Conservation (phyloP, 352 stramenopile genomes). For the Phytophthora rubi region DNA sequence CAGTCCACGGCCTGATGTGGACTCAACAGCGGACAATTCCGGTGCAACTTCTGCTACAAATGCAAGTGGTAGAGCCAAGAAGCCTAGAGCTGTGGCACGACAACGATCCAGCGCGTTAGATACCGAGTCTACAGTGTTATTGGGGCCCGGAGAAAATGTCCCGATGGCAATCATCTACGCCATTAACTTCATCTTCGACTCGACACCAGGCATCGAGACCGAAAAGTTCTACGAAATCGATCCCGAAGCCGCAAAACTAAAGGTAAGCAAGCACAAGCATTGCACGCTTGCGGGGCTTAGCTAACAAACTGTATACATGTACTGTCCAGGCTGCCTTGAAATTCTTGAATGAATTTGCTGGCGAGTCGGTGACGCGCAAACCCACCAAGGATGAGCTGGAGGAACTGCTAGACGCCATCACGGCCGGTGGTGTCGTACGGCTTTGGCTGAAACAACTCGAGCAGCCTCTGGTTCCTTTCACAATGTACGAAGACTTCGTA, state of each 20-base stretch:
- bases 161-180: slow-evolving; percentile 62
- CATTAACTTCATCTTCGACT: slow-evolving; percentile 88
- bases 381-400: slow-evolving; percentile 71
- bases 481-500: slow-evolving; percentile 69
- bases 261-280: slow-evolving; percentile 35
- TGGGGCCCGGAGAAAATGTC: slow-evolving; percentile 50
- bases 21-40: slow-evolving; percentile 16
- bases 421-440: slow-evolving; percentile 63
- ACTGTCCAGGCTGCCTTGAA: slow-evolving; percentile 40
- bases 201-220: slow-evolving; percentile 78
- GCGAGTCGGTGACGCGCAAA: slow-evolving; percentile 39
- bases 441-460: slow-evolving; percentile 74
- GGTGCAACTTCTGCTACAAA: slow-evolving; percentile 14
- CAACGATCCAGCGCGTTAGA: slow-evolving; percentile 54
- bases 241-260: slow-evolving; percentile 51
- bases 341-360: slow-evolving; percentile 73
- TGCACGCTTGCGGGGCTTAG: neutral
- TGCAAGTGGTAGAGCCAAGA: slow-evolving; percentile 38
- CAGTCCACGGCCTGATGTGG: slow-evolving; percentile 67
- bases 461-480: slow-evolving; percentile 66
- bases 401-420: slow-evolving; percentile 59
- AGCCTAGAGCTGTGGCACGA: slow-evolving; percentile 33
- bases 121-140: slow-evolving; percentile 54
- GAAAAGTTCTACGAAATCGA: slow-evolving; percentile 75
- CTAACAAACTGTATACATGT: slow-evolving; percentile 9